Base-by-base conservation (phyloP, 139 green algal species). In the Tetradesmus lagerheimii region DNA sequence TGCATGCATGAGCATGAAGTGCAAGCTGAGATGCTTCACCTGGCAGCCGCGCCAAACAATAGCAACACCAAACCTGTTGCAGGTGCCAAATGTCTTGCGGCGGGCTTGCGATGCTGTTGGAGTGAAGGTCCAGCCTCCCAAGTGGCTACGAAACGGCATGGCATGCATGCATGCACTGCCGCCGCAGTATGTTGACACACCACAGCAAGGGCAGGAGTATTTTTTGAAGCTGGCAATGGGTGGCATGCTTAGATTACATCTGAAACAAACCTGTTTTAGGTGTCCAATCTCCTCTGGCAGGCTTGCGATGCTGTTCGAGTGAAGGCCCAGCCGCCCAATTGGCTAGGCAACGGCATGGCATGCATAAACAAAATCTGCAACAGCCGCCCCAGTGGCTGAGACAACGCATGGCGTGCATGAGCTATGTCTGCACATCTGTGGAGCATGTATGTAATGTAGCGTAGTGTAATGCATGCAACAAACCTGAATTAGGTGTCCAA, bases 141-240 rank as follows among this genome's bases (percentile, higher is more conserved):
- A n/a, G 0, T 89, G 80, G 1, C 45, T 18, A 80, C 12, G 64
- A 14, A 75, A 14, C 29, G 16, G 15, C 6, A 31, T 29, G 27
- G 29, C 23, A 14, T n/a, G 8, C 11, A 31, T 31, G 45, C 45
- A 57, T 18, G 45, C 11, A 18, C 57, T 71, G 23, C 57, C 31
- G 6, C 80, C 43, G 62, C 89, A 53, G 57, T 76, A 57, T 62
- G 11, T 80, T 37, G 83, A 31, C 23, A 84, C 78, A 23, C 67
- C 78, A 9, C 37, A 84, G 78, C 27, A 27, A 34, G 78, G 86
- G 14, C 41, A 75, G 9, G 34, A 90, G 25, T 96, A 94, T 29
- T 99, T 99, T 93, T 96, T 97, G 9, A 99, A 99, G 94, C 94
- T 93, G 6, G 84, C 94, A 1, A 88, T 90, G 14, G 89, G 89